Conservation (phyloP, 2,329 filamentous ascomycete genomes). For the Thelonectria olida region DNA sequence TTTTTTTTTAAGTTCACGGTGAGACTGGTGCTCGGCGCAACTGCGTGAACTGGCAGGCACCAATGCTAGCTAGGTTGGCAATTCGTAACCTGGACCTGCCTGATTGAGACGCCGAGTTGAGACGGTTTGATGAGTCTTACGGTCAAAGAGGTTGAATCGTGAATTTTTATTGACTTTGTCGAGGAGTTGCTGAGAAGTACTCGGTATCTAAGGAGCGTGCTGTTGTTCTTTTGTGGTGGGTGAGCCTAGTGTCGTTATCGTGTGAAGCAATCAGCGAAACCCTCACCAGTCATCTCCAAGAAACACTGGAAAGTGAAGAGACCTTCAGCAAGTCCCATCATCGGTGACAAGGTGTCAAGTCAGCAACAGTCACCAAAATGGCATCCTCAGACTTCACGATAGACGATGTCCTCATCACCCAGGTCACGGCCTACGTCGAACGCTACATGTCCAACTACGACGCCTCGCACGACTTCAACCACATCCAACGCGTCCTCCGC, state of each 20-base stretch:
- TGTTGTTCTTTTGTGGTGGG: no score
- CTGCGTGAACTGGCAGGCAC: constrained; percentile 5
- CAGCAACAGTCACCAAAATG: constrained; percentile 33
- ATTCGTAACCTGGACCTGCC: background rate
- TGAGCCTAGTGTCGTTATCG: background rate
- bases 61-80: background rate
- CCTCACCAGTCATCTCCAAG: background rate
- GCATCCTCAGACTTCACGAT: constrained; percentile 34
- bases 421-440: constrained; percentile 70
- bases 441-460: constrained; percentile 82
- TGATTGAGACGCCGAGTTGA: background rate
- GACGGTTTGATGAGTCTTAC: no score
- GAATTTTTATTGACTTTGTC: no score
- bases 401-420: constrained; percentile 58
- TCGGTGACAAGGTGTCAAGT: no score
- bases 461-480: constrained; percentile 86
- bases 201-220: background rate
- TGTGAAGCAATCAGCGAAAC: background rate
- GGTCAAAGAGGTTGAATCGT: no score
- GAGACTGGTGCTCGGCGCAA: background rate
- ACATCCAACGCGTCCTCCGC: constrained; percentile 82
- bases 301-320: background rate
- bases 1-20: background rate
- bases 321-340: background rate
- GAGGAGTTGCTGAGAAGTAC: background rate